Base-by-base conservation (phyloP, 208 protist genomes). In the Angomonas ambiguus region DNA sequence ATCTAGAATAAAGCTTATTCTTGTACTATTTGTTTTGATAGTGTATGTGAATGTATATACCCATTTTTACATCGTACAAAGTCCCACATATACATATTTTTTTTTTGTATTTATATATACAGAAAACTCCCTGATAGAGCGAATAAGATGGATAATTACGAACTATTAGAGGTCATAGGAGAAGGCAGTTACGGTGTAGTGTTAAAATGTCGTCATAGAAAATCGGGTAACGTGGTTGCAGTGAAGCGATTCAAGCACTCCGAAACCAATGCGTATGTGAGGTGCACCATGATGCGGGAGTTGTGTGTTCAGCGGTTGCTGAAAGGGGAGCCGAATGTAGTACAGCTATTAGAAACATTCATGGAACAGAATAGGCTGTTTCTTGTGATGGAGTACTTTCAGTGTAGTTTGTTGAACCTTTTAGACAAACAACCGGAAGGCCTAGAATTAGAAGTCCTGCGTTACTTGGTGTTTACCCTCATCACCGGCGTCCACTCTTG, bases 211-310 rank as follows among this genome's bases (percentile, higher is more conserved):
- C 57, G 87, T 34, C 77, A 97, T 67, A 90, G 81, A 63, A 67
- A 85, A 11, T 94, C 88, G 0, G 76, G 79, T 32, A 69, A 77
- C 5, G 74, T 97, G 41, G 93, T 98, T 0, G 97, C 97, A 3
- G 88, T 98, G 20, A 98, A 98, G 62, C 89, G 93, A 51, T 98
- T 98, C 80, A 98, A 98, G 78, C 79, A 95, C 49, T 83, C 73
- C 1, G 79, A 95, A n/a, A 71, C 78, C 2, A 88, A 97, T 65
- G 87, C 93, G 53, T 89, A 90, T 64, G 87, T 96, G 11, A 65
- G 80, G 2, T 91, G 93, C 32, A 93, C 91, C 0, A 97, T 97
- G 73, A 65, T 97, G 65, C 75, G 96, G 2, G 96, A 98, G 63
- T 67, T 98, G n/a, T 73, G 83, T 27, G 92, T 97, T 3, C 77